These are phyloP conservation scores for Amanita thiersii DNA, from an alignment of 768 basidiomycete genomes.

Conservation along the genomic window DNA sequence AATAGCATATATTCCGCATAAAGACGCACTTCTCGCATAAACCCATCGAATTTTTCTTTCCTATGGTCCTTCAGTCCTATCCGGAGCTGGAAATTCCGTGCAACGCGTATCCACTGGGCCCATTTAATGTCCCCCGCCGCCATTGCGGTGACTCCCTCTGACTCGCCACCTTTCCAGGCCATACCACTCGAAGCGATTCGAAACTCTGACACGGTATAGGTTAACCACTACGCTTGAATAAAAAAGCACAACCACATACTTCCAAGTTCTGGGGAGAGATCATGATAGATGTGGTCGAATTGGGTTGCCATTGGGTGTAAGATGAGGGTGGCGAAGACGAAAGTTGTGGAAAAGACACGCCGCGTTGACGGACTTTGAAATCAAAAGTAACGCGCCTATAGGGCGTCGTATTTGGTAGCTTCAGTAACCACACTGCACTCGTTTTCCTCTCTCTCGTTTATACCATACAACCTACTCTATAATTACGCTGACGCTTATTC, in stretches of 20 bases:
- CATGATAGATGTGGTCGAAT: constrained; percentile 82
- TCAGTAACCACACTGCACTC: background rate
- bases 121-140: constrained; percentile 73
- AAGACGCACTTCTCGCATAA: constrained; percentile 67
- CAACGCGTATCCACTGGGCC: constrained; percentile 88
- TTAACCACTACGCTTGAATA: constrained; percentile 9
- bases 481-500: no score
- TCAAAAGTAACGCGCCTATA: constrained; percentile 22
- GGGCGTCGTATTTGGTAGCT: background rate
- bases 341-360: constrained; percentile 17
- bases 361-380: constrained; percentile 40
- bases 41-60: constrained; percentile 88
- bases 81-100: constrained; percentile 84
- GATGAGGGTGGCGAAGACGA: constrained; percentile 11
- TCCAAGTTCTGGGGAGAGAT: constrained; percentile 61
- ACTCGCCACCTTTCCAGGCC: constrained; percentile 86
- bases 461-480: constrained; percentile 2
- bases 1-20: background rate
- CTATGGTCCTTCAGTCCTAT: constrained; percentile 72
- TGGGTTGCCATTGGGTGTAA: constrained; percentile 56
- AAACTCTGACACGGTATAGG: constrained; percentile 46
- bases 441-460: constrained; percentile 9
- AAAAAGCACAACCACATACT: constrained; percentile 53
- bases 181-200: constrained; percentile 86
- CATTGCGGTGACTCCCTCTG: constrained; percentile 54